phyloP scores from a whole-genome alignment of 2,329 filamentous ascomycete genomes.

The Coleophoma eucalyptorum region DNA sequence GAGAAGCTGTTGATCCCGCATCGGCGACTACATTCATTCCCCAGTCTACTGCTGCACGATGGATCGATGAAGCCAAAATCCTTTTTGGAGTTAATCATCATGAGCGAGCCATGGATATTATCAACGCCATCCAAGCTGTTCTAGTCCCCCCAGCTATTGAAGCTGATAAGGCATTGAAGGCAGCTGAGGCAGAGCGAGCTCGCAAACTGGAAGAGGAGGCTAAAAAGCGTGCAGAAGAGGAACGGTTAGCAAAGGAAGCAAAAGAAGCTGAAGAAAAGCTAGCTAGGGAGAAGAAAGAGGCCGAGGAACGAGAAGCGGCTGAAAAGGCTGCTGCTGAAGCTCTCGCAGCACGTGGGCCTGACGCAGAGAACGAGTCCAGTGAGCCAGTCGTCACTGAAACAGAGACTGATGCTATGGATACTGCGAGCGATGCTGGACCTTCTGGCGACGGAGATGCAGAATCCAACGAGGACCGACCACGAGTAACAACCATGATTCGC shows the following conservation, averaged over 20 bases:
- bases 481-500: slow-evolving; percentile 78
- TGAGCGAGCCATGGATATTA: slow-evolving; percentile 67
- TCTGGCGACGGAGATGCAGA: slow-evolving; percentile 33
- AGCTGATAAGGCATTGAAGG: slow-evolving; percentile 68
- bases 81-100: slow-evolving; percentile 68
- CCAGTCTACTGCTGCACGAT: slow-evolving; percentile 69
- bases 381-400: slow-evolving; percentile 14
- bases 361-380: slow-evolving; percentile 36
- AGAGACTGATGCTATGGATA: slow-evolving; percentile 59
- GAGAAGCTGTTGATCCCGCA: slow-evolving; percentile 25
- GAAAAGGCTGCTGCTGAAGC: slow-evolving; percentile 50
- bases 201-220: slow-evolving; percentile 55
- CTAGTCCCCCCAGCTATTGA: slow-evolving; percentile 84
- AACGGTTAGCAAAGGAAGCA: slow-evolving; percentile 63
- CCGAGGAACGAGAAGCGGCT: slow-evolving; percentile 63
- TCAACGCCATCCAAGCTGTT: slow-evolving; percentile 64
- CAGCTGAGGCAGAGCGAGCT: slow-evolving; percentile 50
- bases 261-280: slow-evolving; percentile 68
- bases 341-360: slow-evolving; percentile 43
- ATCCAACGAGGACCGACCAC: slow-evolving; percentile 46
- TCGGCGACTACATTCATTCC: slow-evolving; percentile 53
- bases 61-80: slow-evolving; percentile 86
- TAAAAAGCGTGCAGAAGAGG: slow-evolving; percentile 61
- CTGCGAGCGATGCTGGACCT: slow-evolving; percentile 37
- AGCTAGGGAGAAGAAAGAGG: slow-evolving; percentile 64